Evolutionary conservation across 2,329 filamentous ascomycete species (phyloP), one percentile per base, ranked within the genome.

Genomic region (Tolypocladium ophioglossoides): DNA sequence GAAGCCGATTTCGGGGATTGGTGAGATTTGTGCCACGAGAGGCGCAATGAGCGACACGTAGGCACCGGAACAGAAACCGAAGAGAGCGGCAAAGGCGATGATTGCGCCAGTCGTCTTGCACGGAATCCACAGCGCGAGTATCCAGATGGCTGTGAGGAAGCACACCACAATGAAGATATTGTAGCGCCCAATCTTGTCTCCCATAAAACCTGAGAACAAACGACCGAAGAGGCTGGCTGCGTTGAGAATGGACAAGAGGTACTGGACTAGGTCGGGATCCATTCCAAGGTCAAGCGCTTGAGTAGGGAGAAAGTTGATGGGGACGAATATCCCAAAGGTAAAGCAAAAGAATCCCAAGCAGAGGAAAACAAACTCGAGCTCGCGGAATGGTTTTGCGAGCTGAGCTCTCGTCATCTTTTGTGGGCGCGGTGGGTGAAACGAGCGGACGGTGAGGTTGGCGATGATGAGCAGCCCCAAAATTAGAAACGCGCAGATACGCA

Each of bases 21-120:
- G 41, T 1, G 41, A 79, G 55, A 85, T 79, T 58, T 85, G 78
- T 1, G 67, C 68, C 5, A 73, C 62, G 2, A 75, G 65, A 1
- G 71, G 66, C 9, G 66, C 64, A 12, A 70, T 63, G 4, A 75
- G 61, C 11, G 70, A 69, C 18, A 74, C 62, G 54, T 71, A 73
- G 18, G 71, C 72, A 22, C 72, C 72, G 0, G 71, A 74, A 52
- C 63, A 68, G 65, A 72, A 72, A 32, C 73, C 74, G 44, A 72
- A 76, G 18, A 74, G 61, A 5, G 68, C 63, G 0, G 72, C 65
- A 56, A 74, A 76, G 1, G 66, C 67, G 37, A 74, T 66, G n/a
- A 69, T 56, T 12, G 63, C 3, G 77, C 71, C 30, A 75, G 56
- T 34, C 68, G 68, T 37, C 74, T 75, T 30, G 41, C 14, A 4